Conservation (phyloP, 139 green algal genomes). For the Chlorokybus atmophyticus region DNA sequence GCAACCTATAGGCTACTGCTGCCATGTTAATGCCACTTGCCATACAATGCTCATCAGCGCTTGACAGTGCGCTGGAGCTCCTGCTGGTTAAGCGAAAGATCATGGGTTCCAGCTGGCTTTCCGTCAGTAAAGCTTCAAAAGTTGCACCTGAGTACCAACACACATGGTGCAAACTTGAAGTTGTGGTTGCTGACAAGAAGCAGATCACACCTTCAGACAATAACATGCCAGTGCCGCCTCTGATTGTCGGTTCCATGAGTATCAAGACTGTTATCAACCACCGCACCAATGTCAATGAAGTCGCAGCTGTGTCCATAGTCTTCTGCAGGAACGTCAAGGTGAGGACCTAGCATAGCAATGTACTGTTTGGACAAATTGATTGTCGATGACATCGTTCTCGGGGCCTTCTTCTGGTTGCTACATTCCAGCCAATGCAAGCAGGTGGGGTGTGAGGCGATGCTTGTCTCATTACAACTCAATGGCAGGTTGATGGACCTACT, state of each 20-base stretch:
- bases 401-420: too few relatives aligned
- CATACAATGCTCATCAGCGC: background rate
- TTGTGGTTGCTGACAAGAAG: constrained; percentile 53
- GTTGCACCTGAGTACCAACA: constrained; percentile 43
- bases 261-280: constrained; percentile 73
- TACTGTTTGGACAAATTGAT: too few relatives aligned
- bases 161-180: constrained; percentile 86
- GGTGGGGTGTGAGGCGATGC: too few relatives aligned
- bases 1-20: background rate
- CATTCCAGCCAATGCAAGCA: too few relatives aligned
- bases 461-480: too few relatives aligned
- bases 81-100: constrained; percentile 81
- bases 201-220: background rate
- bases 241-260: constrained; percentile 71
- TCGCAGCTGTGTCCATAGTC: constrained; percentile 40
- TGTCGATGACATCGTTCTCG: too few relatives aligned
- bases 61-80: constrained; percentile 54
- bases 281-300: constrained; percentile 48
- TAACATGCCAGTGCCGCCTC: constrained; percentile 37
- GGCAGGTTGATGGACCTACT: constrained; percentile 45
- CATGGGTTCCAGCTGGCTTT: constrained; percentile 81
- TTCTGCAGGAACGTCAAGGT: constrained; percentile 28
- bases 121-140: constrained; percentile 34
- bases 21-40: background rate
- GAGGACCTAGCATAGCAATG: too few relatives aligned